Evolutionary conservation across 202 grass and related monocot genomes (phyloP).

Genomic region (Cymbopogon flexuosus): DNA sequence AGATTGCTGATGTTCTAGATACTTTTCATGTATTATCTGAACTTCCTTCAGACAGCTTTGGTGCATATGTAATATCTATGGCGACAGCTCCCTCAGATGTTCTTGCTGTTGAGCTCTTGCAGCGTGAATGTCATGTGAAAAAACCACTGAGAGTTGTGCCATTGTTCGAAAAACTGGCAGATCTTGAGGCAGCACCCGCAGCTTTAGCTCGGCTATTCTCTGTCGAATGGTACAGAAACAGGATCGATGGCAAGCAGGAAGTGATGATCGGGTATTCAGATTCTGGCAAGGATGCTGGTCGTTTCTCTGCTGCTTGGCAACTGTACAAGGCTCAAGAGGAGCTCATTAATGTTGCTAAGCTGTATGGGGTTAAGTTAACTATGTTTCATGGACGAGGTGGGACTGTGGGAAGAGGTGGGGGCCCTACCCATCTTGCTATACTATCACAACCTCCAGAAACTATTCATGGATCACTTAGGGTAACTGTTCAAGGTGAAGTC

Average conservation of each 20-base stretch:
- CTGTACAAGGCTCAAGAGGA: constrained; percentile 91
- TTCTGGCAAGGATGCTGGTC: constrained; percentile 93
- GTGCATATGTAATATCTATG: constrained; percentile 98
- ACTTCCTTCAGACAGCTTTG: constrained; percentile 85
- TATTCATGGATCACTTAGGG: constrained; percentile 80
- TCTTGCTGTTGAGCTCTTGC: constrained; percentile 85
- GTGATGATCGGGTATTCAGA: constrained; percentile 99
- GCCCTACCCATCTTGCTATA: constrained; percentile 95
- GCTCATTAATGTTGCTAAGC: constrained; percentile 80
- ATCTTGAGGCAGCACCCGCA: constrained; percentile 76
- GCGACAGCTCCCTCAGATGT: constrained; percentile 89
- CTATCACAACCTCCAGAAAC: constrained; percentile 92
- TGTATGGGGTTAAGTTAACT: constrained; percentile 68
- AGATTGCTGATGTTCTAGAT: constrained; percentile 79
- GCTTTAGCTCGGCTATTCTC: constrained; percentile 78
- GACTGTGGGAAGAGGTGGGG: constrained; percentile 91
- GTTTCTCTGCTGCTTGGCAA: constrained; percentile 87
- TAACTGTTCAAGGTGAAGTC: constrained; percentile 94
- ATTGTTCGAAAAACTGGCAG: constrained; percentile 89
- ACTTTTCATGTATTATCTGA: constrained; percentile 82
- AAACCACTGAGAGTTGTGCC: constrained; percentile 85
- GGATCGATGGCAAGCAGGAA: constrained; percentile 87
- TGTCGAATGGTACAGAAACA: constrained; percentile 83
- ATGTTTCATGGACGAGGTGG: constrained; percentile 97
- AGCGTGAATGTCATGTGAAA: constrained; percentile 82